Evolutionary conservation across 2,329 filamentous ascomycete species (phyloP).

Genomic region (Chaetomium strumarium): DNA sequence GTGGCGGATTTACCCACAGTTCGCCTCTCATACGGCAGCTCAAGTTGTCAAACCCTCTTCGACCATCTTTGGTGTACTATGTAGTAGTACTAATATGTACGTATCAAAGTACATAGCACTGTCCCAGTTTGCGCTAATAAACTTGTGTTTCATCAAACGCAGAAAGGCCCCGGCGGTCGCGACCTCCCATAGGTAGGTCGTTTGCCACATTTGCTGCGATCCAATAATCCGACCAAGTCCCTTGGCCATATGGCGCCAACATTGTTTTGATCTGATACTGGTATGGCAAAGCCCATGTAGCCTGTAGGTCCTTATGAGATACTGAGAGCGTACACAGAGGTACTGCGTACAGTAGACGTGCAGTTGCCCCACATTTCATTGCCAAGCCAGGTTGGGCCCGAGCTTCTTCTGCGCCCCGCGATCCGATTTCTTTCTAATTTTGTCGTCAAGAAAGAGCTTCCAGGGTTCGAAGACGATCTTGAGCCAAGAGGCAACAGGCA

Average conservation of each 20-base stretch:
- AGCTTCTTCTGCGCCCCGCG: conserved; percentile 18
- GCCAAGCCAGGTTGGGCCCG: conserved; percentile 8
- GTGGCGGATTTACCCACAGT: no score
- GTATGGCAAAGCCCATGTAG: neutral
- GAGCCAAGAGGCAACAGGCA: neutral
- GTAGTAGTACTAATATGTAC: no score
- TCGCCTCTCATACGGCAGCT: no score
- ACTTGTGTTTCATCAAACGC: conserved; percentile 17
- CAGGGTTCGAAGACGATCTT: neutral
- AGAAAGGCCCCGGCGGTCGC: neutral
- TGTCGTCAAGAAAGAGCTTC: neutral
- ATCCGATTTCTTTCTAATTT: conserved; percentile 12
- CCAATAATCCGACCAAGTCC: neutral
- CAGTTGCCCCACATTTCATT: neutral
- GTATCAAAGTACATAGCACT: neutral
- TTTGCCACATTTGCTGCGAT: neutral
- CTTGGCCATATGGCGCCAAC: neutral
- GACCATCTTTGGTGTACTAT: neutral
- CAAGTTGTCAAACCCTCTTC: no score
- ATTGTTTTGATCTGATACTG: neutral
- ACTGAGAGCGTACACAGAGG: no score
- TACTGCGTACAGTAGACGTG: no score
- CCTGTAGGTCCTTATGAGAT: no score
- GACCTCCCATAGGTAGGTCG: neutral
- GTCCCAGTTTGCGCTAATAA: neutral